phyloP scores from a whole-genome alignment of 805 yeast species.

The Cyberlindnera amylophila region DNA sequence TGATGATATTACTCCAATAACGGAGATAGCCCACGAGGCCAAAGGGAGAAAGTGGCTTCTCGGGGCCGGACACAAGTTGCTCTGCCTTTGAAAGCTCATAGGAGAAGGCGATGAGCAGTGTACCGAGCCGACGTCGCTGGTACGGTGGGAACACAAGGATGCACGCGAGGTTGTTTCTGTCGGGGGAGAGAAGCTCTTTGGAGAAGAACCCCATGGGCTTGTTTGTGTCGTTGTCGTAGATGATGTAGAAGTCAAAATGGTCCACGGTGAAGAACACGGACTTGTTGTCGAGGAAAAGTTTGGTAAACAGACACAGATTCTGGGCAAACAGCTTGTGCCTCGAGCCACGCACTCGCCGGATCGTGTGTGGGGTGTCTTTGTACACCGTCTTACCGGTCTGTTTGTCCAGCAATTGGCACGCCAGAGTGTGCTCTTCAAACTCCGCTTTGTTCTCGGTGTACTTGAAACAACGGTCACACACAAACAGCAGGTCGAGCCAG shows the following conservation, averaged over 20 bases:
- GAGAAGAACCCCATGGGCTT: constrained; percentile 90
- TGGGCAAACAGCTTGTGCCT: constrained; percentile 70
- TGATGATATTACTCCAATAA: constrained; percentile 66
- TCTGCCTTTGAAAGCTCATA: constrained; percentile 70
- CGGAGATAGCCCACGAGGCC: constrained; percentile 70
- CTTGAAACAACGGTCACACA: constrained; percentile 84
- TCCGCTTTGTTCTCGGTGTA: constrained; percentile 51
- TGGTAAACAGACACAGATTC: constrained; percentile 77
- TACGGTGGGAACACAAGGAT: constrained; percentile 90
- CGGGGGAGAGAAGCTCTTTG: constrained; percentile 73
- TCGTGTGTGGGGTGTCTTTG: constrained; percentile 48
- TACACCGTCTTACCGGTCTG: constrained; percentile 72
- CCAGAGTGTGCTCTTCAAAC: constrained; percentile 46
- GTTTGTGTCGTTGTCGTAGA: constrained; percentile 48
- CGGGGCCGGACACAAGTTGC: constrained; percentile 78
- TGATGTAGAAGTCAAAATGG: constrained; percentile 73
- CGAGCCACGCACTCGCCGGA: constrained; percentile 66
- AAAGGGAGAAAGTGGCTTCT: constrained; percentile 79
- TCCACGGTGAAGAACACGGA: constrained; percentile 80
- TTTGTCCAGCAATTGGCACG: constrained; percentile 40
- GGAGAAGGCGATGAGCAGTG: constrained; percentile 76
- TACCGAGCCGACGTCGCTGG: constrained; percentile 75
- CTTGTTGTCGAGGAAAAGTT: constrained; percentile 84
- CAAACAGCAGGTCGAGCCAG: constrained; percentile 61
- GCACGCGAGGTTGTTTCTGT: constrained; percentile 84